These are phyloP conservation scores for Rhypophila decipiens DNA, from an alignment of 495 filamentous ascomycete species.

Conservation along the genomic window DNA sequence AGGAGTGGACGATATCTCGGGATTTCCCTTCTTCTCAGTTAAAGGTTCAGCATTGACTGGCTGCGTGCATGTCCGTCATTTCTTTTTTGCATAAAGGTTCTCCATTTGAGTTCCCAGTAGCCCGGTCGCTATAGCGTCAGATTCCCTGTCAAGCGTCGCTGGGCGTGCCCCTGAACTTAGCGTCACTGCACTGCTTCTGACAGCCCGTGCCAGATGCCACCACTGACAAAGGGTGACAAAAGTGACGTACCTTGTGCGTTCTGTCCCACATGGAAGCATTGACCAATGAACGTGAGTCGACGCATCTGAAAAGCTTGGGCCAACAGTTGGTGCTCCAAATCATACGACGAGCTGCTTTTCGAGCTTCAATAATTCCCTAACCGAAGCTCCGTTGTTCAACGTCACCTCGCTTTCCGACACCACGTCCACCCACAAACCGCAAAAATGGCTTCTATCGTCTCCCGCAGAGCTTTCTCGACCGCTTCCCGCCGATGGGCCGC, in stretches of 20 bases:
- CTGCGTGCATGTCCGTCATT: background rate
- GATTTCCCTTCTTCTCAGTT: background rate
- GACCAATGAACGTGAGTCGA: background rate
- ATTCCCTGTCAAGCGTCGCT: background rate
- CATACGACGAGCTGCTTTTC: conserved; percentile 11
- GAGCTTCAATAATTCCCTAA: conserved; percentile 3
- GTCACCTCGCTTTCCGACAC: conserved; percentile 7
- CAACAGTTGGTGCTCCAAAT: conserved; percentile 13
- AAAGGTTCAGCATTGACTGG: conserved; percentile 4
- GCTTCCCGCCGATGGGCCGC: conserved; percentile 35
- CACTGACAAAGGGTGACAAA: too few species aligned
- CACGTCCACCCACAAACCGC: conserved; percentile 8
- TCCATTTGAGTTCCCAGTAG: too few species aligned
- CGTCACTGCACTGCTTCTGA: too few species aligned
- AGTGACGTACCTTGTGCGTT: too few species aligned
- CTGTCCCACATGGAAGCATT: too few species aligned
- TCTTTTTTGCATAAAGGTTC: conserved; percentile 7
- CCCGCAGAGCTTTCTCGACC: conserved; percentile 43
- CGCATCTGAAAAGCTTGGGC: background rate
- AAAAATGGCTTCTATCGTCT: conserved; percentile 42
- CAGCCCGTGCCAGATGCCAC: too few species aligned
- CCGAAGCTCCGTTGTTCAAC: conserved; percentile 6
- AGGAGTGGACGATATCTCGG: too few species aligned
- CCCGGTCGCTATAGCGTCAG: too few species aligned
- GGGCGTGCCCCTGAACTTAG: too few species aligned